Evolutionary conservation across 169 alveolate species (phyloP).

Genomic region (Plasmodium berghei): DNA sequence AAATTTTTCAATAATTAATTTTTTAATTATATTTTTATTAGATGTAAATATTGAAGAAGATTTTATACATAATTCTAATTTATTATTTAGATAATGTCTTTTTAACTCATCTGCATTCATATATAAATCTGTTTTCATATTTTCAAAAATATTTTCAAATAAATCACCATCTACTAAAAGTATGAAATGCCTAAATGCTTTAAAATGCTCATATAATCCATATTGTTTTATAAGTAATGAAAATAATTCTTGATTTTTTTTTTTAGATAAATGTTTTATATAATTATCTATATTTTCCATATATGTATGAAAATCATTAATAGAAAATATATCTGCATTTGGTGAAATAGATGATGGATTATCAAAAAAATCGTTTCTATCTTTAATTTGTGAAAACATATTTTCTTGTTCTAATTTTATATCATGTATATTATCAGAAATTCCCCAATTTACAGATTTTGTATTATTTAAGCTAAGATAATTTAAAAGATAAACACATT

Average conservation of each 20-base stretch:
- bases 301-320: constrained; percentile 21
- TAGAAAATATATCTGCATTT: constrained; percentile 13
- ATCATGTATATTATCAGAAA: not conserved
- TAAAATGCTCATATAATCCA: constrained; percentile 49
- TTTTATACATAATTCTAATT: constrained; percentile 53
- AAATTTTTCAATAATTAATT: constrained; percentile 31
- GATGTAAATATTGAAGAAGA: constrained; percentile 59
- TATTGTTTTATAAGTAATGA: constrained; percentile 29
- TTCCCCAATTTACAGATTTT: not conserved
- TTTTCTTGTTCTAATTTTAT: not conserved
- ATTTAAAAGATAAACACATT: constrained; percentile 51
- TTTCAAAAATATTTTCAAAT: constrained; percentile 63
- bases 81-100: constrained; percentile 48
- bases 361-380: not conserved
- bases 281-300: constrained; percentile 58
- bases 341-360: too few relatives aligned
- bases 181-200: constrained; percentile 65
- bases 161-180: constrained; percentile 66
- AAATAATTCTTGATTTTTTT: constrained; percentile 41
- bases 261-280: constrained; percentile 10
- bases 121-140: constrained; percentile 65
- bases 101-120: constrained; percentile 74
- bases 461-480: not conserved
- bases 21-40: constrained; percentile 28
- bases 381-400: not conserved